phyloP scores from a whole-genome alignment of 306 rosid genomes.

The Alnus rubra region DNA sequence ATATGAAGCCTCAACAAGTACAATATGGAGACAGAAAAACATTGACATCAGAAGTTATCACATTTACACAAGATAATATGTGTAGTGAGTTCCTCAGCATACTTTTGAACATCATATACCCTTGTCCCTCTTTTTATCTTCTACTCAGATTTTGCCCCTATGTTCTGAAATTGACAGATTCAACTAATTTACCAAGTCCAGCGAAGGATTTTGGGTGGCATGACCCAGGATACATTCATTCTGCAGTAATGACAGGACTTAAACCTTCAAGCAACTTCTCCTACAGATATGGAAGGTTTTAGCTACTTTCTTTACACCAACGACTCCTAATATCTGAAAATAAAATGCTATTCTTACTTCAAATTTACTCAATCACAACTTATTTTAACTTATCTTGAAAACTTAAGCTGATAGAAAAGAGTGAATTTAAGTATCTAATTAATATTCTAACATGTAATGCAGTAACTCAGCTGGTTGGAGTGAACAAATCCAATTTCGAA shows the following conservation, averaged over 20 bases:
- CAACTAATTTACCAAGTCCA: slow-evolving; percentile 48
- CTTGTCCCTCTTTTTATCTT: background rate
- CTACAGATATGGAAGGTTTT: slow-evolving; percentile 81
- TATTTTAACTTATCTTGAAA: too few relatives aligned
- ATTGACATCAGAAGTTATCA: slow-evolving; percentile 53
- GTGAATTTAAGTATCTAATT: too few relatives aligned
- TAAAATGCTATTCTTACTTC: background rate
- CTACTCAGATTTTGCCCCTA: background rate
- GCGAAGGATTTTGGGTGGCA: slow-evolving; percentile 98
- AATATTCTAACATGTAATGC: background rate
- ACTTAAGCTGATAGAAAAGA: too few relatives aligned
- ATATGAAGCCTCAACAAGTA: slow-evolving; percentile 57
- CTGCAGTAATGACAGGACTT: slow-evolving; percentile 81
- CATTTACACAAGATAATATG: slow-evolving; percentile 76
- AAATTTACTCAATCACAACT: background rate
- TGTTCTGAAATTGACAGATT: slow-evolving; percentile 36
- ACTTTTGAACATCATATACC: background rate
- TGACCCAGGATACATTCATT: slow-evolving; percentile 89
- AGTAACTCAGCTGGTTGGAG: slow-evolving; percentile 83
- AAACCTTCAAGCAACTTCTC: slow-evolving; percentile 59
- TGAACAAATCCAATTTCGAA: slow-evolving; percentile 46
- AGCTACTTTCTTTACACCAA: background rate
- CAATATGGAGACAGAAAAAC: slow-evolving; percentile 58
- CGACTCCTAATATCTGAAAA: background rate
- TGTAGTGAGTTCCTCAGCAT: slow-evolving; percentile 46